Base-by-base conservation (phyloP, 83 land plant genomes). In the Picea abies region DNA sequence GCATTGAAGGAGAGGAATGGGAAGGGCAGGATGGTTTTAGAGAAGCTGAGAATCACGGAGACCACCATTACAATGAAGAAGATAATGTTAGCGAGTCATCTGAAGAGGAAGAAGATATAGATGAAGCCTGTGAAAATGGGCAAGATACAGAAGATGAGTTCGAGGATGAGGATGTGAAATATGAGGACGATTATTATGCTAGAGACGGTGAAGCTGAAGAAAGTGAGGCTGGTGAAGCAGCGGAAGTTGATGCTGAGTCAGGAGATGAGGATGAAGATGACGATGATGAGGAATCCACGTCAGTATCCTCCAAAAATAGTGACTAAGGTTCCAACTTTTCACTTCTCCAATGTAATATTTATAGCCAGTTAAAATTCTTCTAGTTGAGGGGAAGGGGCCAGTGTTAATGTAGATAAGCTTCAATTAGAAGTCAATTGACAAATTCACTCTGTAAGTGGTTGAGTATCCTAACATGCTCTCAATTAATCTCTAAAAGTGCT, bases 261-360 rank as follows among this genome's bases (percentile, higher is more conserved):
- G 88, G 22, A 52, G 88, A 77, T 23, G 84, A 69, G n/a, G 70
- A 77, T 44, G 91, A 68, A 63, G 88, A 86, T 58, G 87, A 86
- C 17, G 90, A 86, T 5, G 83, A 81, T 4, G 89, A 63, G 22
- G 76, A 52, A 63, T 83, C 85, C 0, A 84, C 83, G 2, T 70
- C 29, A 20, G 81, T 12, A 56, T 89, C 90, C 19, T 87, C 88
- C 3, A 89, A 90, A 20, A 83, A 87, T 63, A 89, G 93, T 86
- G 58, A 52, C 58, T 52, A 52, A 52, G 58, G 58, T 11, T 11
- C 14, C 14, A 14, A 52, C 58, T 52, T 52, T 52, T 52, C 58
- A 52, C 58, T 52, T 11, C 49, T 44, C 49, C 58, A 52, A 52
- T 52, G 58, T 52, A 52, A 52, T 52, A 12, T 52, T 52, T 52